These are phyloP conservation scores for Litsea cubeba DNA, from an alignment of 164 flowering plant species.

Conservation along the genomic window DNA sequence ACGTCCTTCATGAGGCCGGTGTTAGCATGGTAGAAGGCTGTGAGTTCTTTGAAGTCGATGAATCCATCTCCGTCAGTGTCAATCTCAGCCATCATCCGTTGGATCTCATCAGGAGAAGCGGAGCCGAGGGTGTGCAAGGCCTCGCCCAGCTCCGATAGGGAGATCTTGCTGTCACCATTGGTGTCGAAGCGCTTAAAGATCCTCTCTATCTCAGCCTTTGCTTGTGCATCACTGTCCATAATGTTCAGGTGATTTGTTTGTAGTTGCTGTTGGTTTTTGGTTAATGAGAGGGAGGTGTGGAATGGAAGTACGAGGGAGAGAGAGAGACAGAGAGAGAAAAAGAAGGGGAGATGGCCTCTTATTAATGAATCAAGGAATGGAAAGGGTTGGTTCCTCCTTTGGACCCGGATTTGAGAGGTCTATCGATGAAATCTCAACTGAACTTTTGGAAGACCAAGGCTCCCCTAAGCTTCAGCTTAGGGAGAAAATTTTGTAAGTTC, in stretches of 20 bases:
- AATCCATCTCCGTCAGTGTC: slow-evolving; percentile 28
- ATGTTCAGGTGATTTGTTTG: background rate
- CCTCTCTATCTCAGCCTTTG: slow-evolving; percentile 6
- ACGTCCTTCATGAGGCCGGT: slow-evolving; percentile 16
- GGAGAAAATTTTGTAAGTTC: too few relatives aligned
- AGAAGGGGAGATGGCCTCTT: background rate
- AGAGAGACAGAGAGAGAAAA: background rate
- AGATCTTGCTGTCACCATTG: slow-evolving; percentile 19
- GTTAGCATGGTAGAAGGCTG: slow-evolving; percentile 12
- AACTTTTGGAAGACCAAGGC: too few relatives aligned
- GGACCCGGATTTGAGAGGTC: slow-evolving; percentile 1
- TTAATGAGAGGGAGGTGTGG: background rate
- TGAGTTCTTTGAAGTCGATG: slow-evolving; percentile 18
- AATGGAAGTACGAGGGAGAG: background rate
- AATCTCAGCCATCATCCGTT: slow-evolving; percentile 18
- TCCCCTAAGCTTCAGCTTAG: too few relatives aligned
- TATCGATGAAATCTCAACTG: background rate
- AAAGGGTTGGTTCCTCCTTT: slow-evolving; percentile 6
- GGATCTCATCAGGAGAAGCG: slow-evolving; percentile 12
- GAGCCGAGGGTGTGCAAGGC: slow-evolving; percentile 15
- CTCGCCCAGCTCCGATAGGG: slow-evolving; percentile 19
- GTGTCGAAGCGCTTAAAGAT: slow-evolving; percentile 9
- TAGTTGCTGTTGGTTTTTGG: background rate
- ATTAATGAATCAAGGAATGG: background rate
- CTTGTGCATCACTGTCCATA: background rate